Evolutionary conservation across 148 eudicot species (phyloP), one percentile per base, ranked within the genome.

Genomic region (Silene latifolia): DNA sequence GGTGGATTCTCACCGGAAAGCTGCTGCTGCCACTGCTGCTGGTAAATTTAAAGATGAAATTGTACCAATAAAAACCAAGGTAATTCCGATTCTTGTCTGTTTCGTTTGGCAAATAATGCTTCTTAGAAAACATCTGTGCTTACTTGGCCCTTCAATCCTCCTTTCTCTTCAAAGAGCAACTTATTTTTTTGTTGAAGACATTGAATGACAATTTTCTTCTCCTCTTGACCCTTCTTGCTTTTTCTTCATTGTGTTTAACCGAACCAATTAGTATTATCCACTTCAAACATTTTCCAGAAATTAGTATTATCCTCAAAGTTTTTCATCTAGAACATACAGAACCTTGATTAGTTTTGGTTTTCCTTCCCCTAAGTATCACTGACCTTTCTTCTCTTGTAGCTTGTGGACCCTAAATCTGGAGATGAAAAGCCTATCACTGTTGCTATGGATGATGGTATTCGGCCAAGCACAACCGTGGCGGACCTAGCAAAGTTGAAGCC

Each of bases 11-110:
- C 99, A 95, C 82, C 85, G 89, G 71, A 88, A 86, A 81, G 99
- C 99, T 78, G 99, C 97, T 73, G 97, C 99, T 67, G 98, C 99
- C 8, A 92, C 98, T 62, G 97, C 99, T 76, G 74, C 91, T 74
- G 99, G 99, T 35, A 95, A 85, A 83, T 95, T 92, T 56, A 90
- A 85, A 78, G 99, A 92, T 71, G 99, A 95, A 83, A 95, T 95
- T 44, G 69, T 95, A 71, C 97, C 99, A 14, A 89, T 95, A n/a
- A 77, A 80, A 23, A 95, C 99, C 53, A 95, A 92, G 93, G 99
- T 95, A 71, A 53, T 24, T 32, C 8, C 10, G 27, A 19, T 15
- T 63, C 56, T 21, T 57, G 25, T 8, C 27, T 59, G 63, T 59
- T 64, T 12, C 17, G 15, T 59, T 59, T 8, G 63, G 21, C 47